Conservation (phyloP, 192 early-diverging fungal genomes). For the Backusella macrospora region DNA sequence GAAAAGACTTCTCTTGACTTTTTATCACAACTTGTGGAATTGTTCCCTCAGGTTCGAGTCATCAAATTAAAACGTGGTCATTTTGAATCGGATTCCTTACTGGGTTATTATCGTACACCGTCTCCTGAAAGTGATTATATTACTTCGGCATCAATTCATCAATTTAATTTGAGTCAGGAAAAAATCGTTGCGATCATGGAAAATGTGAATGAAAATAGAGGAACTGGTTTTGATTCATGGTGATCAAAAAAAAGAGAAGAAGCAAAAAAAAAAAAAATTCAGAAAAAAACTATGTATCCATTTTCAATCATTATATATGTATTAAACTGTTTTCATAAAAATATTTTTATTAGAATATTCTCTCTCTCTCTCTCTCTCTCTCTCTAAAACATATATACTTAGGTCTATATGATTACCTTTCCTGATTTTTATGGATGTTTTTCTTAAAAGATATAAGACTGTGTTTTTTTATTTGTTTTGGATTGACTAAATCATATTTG, state of each 20-base stretch:
- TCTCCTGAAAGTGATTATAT: constrained; percentile 10
- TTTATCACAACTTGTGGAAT: not conserved
- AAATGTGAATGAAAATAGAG: constrained; percentile 11
- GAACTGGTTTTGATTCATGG: not conserved
- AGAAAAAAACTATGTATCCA: too few relatives aligned
- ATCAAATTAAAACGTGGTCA: not conserved
- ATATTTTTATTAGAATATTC: too few relatives aligned
- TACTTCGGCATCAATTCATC: not conserved
- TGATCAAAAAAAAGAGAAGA: not conserved
- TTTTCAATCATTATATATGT: too few relatives aligned
- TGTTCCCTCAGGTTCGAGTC: not conserved
- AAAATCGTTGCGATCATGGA: constrained; percentile 2
- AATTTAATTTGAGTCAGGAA: constrained; percentile 9
- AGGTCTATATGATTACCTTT: too few relatives aligned
- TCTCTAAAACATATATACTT: too few relatives aligned
- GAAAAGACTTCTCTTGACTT: not conserved
- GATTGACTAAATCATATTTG: too few relatives aligned
- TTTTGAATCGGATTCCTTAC: constrained; percentile 10
- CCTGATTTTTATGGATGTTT: too few relatives aligned
- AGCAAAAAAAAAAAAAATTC: not conserved
- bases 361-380: too few relatives aligned
- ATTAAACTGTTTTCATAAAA: too few relatives aligned
- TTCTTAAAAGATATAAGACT: too few relatives aligned
- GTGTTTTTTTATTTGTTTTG: too few relatives aligned
- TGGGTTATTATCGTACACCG: not conserved